phyloP scores from a whole-genome alignment of 2,329 filamentous ascomycete species.

The Ciborinia camelliae region DNA sequence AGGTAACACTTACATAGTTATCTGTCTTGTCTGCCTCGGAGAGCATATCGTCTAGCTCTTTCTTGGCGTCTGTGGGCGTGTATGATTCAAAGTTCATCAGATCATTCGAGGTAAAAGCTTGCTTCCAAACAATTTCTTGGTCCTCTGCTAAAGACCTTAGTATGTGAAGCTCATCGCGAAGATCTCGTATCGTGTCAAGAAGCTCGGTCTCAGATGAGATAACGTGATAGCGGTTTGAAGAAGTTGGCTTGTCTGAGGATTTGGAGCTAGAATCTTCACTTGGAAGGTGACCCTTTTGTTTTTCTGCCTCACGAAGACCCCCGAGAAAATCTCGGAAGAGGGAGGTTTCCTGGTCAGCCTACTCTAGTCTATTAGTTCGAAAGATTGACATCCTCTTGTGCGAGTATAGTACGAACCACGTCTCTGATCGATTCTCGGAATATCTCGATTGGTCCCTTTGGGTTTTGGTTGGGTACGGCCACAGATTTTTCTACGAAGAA shows the following conservation, averaged over 20 bases:
- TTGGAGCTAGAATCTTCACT: too few species aligned
- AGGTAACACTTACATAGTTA: slow-evolving; percentile 48
- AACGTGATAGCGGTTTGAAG: slow-evolving; percentile 1
- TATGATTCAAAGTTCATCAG: slow-evolving; percentile 29
- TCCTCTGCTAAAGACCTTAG: slow-evolving; percentile 42
- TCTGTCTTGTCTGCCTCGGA: slow-evolving; percentile 27
- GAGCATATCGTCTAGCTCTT: slow-evolving; percentile 26
- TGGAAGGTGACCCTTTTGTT: background rate
- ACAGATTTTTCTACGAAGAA: background rate
- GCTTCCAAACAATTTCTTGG: slow-evolving; percentile 34
- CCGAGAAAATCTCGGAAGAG: background rate
- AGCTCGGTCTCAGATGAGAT: slow-evolving; percentile 40
- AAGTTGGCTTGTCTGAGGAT: background rate
- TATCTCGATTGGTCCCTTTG: background rate
- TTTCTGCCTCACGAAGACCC: background rate
- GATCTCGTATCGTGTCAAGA: slow-evolving; percentile 46
- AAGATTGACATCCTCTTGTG: background rate
- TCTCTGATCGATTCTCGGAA: slow-evolving; percentile 6
- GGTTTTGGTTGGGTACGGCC: background rate
- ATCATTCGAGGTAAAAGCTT: slow-evolving; percentile 20
- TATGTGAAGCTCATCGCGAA: slow-evolving; percentile 48
- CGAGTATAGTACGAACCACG: background rate
- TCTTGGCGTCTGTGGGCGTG: slow-evolving; percentile 30
- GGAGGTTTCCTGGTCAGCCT: background rate
- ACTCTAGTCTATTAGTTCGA: background rate